Evolutionary conservation across 1,284 basidiomycete genomes (phyloP), one percentile per base, ranked within the genome.

Genomic region (Fistulina hepatica): DNA sequence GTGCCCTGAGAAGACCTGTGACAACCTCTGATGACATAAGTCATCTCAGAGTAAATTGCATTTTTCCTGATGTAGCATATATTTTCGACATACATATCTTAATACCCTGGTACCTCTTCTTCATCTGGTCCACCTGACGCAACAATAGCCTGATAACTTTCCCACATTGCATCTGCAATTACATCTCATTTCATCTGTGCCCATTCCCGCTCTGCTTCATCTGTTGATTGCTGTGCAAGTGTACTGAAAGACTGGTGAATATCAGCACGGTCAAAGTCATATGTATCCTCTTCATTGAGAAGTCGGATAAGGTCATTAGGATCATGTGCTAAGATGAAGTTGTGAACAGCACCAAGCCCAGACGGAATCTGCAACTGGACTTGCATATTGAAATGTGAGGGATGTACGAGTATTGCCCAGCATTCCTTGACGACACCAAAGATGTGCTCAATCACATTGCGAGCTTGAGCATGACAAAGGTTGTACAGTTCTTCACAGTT

Each of bases 381-480:
- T 2, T 36, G 20, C 19, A 60, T 45, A 6, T 19, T 4, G 35
- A 54, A 59, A 22, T 58, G 45, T 2, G 51, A 47, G 3, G 54
- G 31, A 21, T 35, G 17, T 10, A 27, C 35, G 8, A 58, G 35
- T 6, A 62, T 44, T 1, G 32, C 15, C 38, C 55, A 63, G 3
- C 47, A 38, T 10, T 48, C 25, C 45, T 66, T 64, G 41, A 55
- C 25, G 10, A 61, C 54, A 24, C 62, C 60, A 53, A 66, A 66
- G 9, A 62, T 57, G 2, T 51, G 50, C 40, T 65, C 57, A 35
- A 65, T 50, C n/a, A 58, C 52, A 50, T 64, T 66, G 4, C 54
- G 47, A 6, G 47, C 43, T 13, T 41, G 37, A 16, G 61, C 54
- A 49, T 66, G 60, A 0, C 50, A 47, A 8, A 64, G 51, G 39